A percentile compares a stretch with the other conserved stretches of the same genome.
Conservation (phyloP, 768 basidiomycete species). For the Trametes meyenii region DNA sequence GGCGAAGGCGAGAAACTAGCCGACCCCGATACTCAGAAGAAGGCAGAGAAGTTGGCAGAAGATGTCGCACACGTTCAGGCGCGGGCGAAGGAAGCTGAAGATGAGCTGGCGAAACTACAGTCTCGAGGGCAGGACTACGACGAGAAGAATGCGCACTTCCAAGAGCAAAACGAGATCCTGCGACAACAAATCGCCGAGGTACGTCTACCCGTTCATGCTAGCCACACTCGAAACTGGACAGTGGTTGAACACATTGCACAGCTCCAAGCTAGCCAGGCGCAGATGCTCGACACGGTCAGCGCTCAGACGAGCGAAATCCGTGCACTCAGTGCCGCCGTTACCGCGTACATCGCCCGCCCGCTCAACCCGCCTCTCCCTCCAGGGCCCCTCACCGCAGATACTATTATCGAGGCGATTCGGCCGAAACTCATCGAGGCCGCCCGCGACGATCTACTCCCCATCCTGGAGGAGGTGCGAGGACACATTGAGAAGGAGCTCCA, state of each 20-base stretch:
- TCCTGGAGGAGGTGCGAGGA: slow-evolving; percentile 19
- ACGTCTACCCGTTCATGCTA: background rate
- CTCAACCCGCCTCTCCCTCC: slow-evolving; percentile 16
- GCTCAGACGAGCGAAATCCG: slow-evolving; percentile 21
- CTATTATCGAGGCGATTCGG: slow-evolving; percentile 20
- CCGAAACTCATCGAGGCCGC: slow-evolving; percentile 23
- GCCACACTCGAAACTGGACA: background rate
- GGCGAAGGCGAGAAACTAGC: slow-evolving; percentile 3
- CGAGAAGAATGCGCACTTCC: background rate
- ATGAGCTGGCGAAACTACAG: background rate
- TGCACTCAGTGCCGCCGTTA: slow-evolving; percentile 28
- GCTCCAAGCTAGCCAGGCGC: slow-evolving; percentile 13
- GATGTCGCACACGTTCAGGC: background rate
- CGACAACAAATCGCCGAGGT: slow-evolving; percentile 27
- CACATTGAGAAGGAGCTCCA: slow-evolving; percentile 24
- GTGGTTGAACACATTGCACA: background rate
- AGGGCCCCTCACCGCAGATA: slow-evolving; percentile 13
- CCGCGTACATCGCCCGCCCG: slow-evolving; percentile 17
- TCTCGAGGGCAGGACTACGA: background rate
- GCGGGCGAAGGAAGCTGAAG: background rate
- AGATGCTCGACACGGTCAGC: slow-evolving; percentile 14
- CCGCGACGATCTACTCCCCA: slow-evolving; percentile 24
- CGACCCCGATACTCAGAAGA: slow-evolving; percentile 12
- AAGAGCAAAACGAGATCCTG: background rate
- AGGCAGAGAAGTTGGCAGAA: background rate